A percentile compares a stretch with the other conserved stretches of the same genome.
phyloP scores from a whole-genome alignment of 2,329 filamentous ascomycete genomes.

The Huntiella savannae region DNA sequence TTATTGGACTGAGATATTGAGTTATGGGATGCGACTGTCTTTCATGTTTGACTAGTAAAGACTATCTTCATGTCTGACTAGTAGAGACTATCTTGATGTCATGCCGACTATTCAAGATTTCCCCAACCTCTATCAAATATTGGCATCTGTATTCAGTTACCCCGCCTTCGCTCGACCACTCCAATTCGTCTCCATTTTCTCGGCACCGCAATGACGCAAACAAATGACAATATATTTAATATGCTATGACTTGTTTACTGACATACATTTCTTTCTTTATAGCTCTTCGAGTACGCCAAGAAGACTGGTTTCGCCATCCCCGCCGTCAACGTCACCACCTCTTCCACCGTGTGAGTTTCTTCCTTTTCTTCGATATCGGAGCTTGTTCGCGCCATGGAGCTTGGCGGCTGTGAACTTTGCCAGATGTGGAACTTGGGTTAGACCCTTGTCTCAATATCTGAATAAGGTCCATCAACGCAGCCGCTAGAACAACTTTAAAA shows the following conservation, averaged over 20 bases:
- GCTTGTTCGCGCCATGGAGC: not conserved
- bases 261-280: not conserved
- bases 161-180: not conserved
- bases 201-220: no score
- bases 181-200: no score
- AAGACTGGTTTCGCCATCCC: conserved; percentile 78
- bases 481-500: not conserved
- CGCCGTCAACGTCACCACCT: conserved; percentile 85
- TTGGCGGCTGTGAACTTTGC: no score
- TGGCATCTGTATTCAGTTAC: not conserved
- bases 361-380: conserved; percentile 4
- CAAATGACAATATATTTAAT: no score
- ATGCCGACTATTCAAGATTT: not conserved
- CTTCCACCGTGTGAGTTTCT: conserved; percentile 33
- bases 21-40: no score
- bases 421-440: no score
- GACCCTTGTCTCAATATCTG: no score
- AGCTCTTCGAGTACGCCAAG: conserved; percentile 77
- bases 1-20: no score
- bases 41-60: not conserved
- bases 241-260: no score
- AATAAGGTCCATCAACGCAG: not conserved
- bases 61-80: not conserved
- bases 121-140: not conserved
- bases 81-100: not conserved